Evolutionary conservation across 106 monocot genomes (phyloP).

Genomic region (Dendrobium huoshanense): DNA sequence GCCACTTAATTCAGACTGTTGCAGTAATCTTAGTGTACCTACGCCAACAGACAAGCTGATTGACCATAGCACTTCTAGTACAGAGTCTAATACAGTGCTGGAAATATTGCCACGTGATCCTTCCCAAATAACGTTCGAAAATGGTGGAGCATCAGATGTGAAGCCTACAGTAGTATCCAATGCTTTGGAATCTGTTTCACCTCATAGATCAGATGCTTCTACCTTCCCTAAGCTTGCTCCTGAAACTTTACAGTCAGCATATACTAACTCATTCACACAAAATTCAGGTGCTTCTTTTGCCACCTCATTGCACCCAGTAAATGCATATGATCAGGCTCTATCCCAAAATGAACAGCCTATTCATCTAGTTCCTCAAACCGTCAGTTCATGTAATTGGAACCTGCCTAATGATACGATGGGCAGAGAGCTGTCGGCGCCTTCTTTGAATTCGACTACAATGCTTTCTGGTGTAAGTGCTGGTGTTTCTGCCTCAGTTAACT

Average conservation of each 20-base stretch:
- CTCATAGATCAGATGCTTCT: slow-evolving; percentile 17
- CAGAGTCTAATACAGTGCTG: slow-evolving; percentile 5
- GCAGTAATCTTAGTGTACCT: not conserved
- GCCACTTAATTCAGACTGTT: not conserved
- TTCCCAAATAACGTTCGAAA: not conserved
- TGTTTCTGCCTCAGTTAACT: slow-evolving; percentile 4
- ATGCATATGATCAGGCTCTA: too few relatives aligned
- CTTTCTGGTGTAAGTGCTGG: not conserved
- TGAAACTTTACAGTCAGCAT: not conserved
- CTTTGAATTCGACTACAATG: slow-evolving; percentile 8
- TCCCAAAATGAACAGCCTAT: not conserved
- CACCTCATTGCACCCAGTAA: not conserved
- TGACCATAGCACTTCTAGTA: slow-evolving; percentile 4
- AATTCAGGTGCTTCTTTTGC: not conserved
- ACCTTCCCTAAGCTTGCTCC: not conserved
- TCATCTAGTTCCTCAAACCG: not conserved
- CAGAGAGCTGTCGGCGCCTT: not conserved
- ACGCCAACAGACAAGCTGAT: not conserved
- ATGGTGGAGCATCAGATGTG: not conserved
- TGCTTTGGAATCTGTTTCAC: slow-evolving; percentile 7
- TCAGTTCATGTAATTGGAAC: not conserved
- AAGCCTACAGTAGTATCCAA: slow-evolving; percentile 4
- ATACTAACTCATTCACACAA: not conserved
- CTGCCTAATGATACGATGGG: not conserved
- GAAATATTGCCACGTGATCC: not conserved